Percentiles rank a stretch among this genome's conserved stretches.
These are phyloP conservation scores for Neurospora sublineolata DNA, from an alignment of 495 filamentous ascomycete species.

Conservation along the genomic window DNA sequence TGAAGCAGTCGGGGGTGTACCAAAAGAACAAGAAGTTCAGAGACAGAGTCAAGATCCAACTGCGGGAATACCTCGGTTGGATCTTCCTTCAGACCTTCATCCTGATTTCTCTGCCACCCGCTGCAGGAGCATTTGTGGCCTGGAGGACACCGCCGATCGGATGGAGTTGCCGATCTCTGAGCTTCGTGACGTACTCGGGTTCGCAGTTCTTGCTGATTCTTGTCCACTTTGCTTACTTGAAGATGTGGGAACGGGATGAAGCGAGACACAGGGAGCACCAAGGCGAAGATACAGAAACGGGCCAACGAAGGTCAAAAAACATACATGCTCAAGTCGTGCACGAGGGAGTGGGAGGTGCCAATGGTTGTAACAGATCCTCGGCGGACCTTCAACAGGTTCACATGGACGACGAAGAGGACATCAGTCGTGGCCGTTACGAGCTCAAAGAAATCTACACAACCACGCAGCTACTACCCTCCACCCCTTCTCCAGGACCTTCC, in stretches of 20 bases:
- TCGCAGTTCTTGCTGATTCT: conserved; percentile 26
- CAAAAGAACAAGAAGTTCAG: not conserved
- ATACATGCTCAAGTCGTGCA: not conserved
- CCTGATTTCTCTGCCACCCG: conserved; percentile 22
- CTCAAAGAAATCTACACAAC: not conserved
- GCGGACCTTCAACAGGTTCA: not conserved
- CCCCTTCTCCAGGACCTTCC: not conserved
- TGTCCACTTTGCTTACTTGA: conserved; percentile 14
- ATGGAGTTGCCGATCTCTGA: conserved; percentile 30
- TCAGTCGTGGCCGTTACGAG: not conserved
- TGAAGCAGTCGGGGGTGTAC: not conserved
- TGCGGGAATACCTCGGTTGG: not conserved
- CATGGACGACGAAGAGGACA: not conserved
- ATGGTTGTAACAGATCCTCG: not conserved
- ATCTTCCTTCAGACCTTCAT: not conserved
- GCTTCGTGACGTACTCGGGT: conserved; percentile 28
- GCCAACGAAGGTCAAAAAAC: not conserved
- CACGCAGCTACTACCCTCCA: not conserved
- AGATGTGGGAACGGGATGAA: not conserved
- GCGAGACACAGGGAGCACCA: not conserved
- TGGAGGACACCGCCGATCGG: conserved; percentile 32
- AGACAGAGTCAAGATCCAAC: not conserved
- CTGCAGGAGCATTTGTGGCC: conserved; percentile 10
- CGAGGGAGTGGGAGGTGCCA: not conserved
- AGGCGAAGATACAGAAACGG: not conserved